Conservation (phyloP, 257 asterid genomes). For the Plectranthus barbatus region DNA sequence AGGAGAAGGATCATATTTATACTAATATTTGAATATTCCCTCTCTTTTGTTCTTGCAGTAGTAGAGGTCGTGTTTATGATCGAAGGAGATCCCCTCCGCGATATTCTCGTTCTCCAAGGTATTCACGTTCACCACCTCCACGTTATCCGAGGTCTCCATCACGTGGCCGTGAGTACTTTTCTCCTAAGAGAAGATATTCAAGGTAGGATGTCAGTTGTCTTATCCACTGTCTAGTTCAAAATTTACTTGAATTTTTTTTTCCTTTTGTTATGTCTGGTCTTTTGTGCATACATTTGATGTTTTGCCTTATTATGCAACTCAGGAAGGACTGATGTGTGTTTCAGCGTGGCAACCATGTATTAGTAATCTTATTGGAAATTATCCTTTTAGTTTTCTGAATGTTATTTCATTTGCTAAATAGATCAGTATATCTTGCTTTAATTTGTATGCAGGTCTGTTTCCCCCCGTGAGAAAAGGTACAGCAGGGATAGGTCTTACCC, state of each 20-base stretch:
- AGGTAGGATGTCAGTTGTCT: conserved; percentile 30
- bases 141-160: conserved; percentile 55
- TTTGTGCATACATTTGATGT: no score
- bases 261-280: no score
- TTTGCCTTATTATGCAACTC: no score
- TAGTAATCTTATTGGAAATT: no score
- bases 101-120: conserved; percentile 63
- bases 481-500: conserved; percentile 54
- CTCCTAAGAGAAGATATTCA: conserved; percentile 72
- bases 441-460: conserved; percentile 36
- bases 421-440: no score
- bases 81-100: conserved; percentile 78
- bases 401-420: no score
- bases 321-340: no score
- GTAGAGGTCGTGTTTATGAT: conserved; percentile 62
- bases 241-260: no score
- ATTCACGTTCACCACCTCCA: conserved; percentile 77
- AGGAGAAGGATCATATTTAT: background rate
- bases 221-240: no score
- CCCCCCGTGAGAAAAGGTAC: conserved; percentile 62
- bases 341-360: no score
- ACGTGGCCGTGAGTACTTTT: conserved; percentile 57
- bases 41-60: background rate
- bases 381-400: no score
- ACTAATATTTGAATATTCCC: no score